Conservation (phyloP, 768 basidiomycete species). For the Floccularia luteovirens region DNA sequence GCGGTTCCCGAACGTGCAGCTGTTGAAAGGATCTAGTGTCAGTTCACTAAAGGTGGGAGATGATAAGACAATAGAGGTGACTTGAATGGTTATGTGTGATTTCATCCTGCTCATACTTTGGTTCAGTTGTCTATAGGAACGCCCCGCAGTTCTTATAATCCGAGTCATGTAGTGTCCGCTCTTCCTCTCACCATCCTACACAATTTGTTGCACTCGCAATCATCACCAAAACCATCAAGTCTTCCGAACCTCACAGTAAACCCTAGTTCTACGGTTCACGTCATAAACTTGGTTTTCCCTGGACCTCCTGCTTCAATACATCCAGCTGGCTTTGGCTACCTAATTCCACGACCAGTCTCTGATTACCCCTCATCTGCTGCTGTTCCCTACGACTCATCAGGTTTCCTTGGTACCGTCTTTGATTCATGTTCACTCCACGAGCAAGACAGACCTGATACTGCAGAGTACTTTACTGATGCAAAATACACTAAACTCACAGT, state of each 20-base stretch:
- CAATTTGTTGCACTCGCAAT: neutral
- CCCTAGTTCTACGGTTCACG: conserved; percentile 73
- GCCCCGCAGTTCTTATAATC: too few relatives aligned
- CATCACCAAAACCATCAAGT: conserved; percentile 8
- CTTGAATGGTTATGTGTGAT: conserved; percentile 1
- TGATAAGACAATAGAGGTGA: conserved; percentile 38
- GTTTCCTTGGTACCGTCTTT: conserved; percentile 82
- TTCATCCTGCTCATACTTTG: neutral
- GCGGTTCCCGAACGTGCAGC: conserved; percentile 45
- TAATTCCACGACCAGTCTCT: conserved; percentile 69
- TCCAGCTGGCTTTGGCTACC: conserved; percentile 89
- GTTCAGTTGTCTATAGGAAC: too few relatives aligned
- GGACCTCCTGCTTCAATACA: conserved; percentile 43
- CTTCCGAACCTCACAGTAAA: conserved; percentile 68
- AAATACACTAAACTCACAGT: conserved; percentile 74
- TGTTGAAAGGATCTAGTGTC: conserved; percentile 38
- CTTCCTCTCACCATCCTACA: conserved; percentile 56
- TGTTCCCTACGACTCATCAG: conserved; percentile 19
- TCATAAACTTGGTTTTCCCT: conserved; percentile 83
- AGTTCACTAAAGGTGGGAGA: conserved; percentile 1
- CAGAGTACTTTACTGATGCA: conserved; percentile 16
- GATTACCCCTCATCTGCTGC: conserved; percentile 33
- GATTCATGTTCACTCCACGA: conserved; percentile 71
- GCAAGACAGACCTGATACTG: conserved; percentile 28
- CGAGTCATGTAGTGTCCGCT: conserved; percentile 73